Evolutionary conservation across 768 basidiomycete genomes (phyloP), one percentile per base, ranked within the genome.

Genomic region (Obba rivulosa): DNA sequence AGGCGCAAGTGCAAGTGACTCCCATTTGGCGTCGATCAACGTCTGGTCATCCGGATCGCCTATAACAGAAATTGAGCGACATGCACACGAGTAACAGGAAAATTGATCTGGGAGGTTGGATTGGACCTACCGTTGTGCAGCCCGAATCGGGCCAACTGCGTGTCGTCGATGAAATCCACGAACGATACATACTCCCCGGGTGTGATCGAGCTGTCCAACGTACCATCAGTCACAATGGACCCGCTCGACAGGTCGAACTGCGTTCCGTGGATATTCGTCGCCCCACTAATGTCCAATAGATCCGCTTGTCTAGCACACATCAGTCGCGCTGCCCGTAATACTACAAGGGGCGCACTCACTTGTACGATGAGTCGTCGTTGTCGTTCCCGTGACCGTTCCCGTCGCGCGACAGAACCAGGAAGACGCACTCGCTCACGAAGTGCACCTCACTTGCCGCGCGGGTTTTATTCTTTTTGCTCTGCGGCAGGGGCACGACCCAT

Each of bases 21-120:
- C 84, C 81, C 82, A 86, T 64, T 85, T 86, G 0, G 73, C 75
- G 51, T 75, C 74, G 42, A 86, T 75, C n/a, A 83, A 68, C 0
- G 74, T 77, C 28, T 67, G 51, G 51, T 82, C 75, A 46, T 71
- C 63, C 3, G 75, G 76, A 25, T 70, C 63, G 46, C 71, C 79
- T 81, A 43, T 3, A n/a, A 3, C 17, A 21, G 4, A 31, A 31
- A 5, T 5, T 31, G 28, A 31, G 28, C 28, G 28, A n/a, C 16
- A 8, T 52, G 23, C 42, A 25, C 31, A 16, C 45, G 23, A 45
- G 14, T 46, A 43, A 44, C 13, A 31, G 7, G n/a, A n/a, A n/a
- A n/a, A n/a, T n/a, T n/a, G n/a, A n/a, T n/a, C n/a, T n/a, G 3
- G 1, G 11, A 50, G 18, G 41, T 20, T 8, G 1, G 10, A 14